Percentiles rank a stretch among this genome's conserved stretches.
Evolutionary conservation across 139 green algal genomes (phyloP).

Genomic region (Chlorella sp.): DNA sequence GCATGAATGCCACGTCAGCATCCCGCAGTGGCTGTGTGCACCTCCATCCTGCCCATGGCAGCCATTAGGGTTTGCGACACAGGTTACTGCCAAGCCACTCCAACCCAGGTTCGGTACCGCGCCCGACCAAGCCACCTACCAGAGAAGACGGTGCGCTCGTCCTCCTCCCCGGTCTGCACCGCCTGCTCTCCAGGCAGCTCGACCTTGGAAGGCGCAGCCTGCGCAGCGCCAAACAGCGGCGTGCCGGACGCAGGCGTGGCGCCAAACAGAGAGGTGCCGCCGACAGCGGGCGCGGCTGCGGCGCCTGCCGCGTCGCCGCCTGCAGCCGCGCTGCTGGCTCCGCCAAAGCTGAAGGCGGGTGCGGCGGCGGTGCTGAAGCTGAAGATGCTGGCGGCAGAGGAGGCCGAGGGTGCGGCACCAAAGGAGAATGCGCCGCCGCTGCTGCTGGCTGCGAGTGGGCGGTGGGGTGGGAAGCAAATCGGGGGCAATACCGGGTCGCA

Average conservation of each 20-base stretch:
- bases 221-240: constrained; percentile 35
- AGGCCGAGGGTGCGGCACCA: constrained; percentile 1
- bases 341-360: constrained; percentile 17
- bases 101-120: too few relatives aligned
- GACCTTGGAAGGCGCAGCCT: neutral
- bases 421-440: constrained; percentile 39
- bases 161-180: constrained; percentile 80
- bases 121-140: constrained; percentile 18
- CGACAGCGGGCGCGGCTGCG: neutral
- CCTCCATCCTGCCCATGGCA: too few relatives aligned
- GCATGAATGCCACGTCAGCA: too few relatives aligned
- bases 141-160: constrained; percentile 67
- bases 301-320: neutral
- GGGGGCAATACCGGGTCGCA: neutral
- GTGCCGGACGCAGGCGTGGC: constrained; percentile 34
- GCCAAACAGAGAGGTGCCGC: constrained; percentile 32
- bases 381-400: constrained; percentile 20
- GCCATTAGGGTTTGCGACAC: too few relatives aligned
- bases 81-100: too few relatives aligned
- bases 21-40: too few relatives aligned
- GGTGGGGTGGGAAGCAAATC: neutral
- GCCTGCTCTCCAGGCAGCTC: constrained; percentile 48
- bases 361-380: constrained; percentile 6
- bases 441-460: neutral
- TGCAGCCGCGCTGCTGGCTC: neutral